Evolutionary conservation across 2,329 filamentous ascomycete genomes (phyloP).

Genomic region (Fusarium euwallaceae): DNA sequence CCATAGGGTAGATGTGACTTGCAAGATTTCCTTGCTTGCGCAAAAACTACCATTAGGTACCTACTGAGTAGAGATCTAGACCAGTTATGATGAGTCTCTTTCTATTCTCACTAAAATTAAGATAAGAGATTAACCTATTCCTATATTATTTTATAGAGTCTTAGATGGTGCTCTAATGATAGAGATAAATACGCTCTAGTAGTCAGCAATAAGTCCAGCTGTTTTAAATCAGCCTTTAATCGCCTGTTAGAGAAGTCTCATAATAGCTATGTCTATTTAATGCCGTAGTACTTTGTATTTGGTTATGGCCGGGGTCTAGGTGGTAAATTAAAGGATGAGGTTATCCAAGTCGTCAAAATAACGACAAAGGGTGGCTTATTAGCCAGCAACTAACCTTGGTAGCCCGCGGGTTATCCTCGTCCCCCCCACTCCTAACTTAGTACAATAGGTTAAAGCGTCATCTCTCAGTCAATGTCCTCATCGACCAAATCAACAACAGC

Average conservation of each 20-base stretch:
- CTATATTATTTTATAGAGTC: neutral
- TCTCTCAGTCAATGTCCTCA: constrained; percentile 35
- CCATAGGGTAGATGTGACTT: too few relatives aligned
- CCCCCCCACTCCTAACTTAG: constrained; percentile 26
- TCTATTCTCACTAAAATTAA: neutral
- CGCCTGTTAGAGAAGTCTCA: neutral
- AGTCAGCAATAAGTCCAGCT: too few relatives aligned
- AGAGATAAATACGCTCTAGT: neutral
- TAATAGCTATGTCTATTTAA: neutral
- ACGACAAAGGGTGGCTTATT: constrained; percentile 9
- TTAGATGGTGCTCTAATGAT: neutral
- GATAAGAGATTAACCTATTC: neutral
- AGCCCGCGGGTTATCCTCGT: constrained; percentile 23
- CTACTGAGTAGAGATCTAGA: neutral
- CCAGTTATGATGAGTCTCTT: neutral
- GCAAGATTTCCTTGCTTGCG: too few relatives aligned
- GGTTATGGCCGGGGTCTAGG: too few relatives aligned
- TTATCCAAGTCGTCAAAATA: neutral
- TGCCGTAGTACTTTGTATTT: neutral
- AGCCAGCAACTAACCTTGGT: neutral
- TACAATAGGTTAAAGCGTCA: constrained; percentile 28
- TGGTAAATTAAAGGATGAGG: neutral
- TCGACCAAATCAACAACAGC: constrained; percentile 13
- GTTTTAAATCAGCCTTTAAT: neutral
- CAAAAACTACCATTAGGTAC: too few relatives aligned